Conservation (phyloP, 352 stramenopile species). For the Phytophthora ohioensis region DNA sequence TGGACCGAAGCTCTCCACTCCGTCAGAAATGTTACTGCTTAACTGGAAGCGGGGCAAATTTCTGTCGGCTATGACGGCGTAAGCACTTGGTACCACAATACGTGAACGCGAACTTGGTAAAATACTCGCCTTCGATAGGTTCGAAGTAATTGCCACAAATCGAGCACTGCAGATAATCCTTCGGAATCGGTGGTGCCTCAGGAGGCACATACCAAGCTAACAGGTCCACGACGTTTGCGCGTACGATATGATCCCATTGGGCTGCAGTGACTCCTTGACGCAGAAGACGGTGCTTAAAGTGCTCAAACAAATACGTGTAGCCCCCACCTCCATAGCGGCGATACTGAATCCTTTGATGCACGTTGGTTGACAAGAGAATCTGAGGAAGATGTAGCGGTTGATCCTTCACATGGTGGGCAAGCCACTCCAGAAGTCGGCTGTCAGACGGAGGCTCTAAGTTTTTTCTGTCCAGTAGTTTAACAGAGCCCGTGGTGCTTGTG, state of each 20-base stretch:
- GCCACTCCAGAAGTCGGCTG: slow-evolving; percentile 47
- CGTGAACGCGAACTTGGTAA: slow-evolving; percentile 85
- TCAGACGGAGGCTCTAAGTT: slow-evolving; percentile 50
- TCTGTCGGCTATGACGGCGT: slow-evolving; percentile 69
- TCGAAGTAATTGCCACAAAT: slow-evolving; percentile 82
- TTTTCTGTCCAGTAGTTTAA: not conserved
- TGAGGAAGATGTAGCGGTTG: slow-evolving; percentile 37
- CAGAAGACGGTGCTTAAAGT: slow-evolving; percentile 57
- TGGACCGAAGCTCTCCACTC: not conserved
- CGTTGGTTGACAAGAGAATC: slow-evolving; percentile 70
- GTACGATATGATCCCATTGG: slow-evolving; percentile 58
- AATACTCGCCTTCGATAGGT: slow-evolving; percentile 88
- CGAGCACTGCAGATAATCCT: slow-evolving; percentile 79
- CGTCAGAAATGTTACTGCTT: slow-evolving; percentile 7
- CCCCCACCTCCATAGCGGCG: slow-evolving; percentile 72
- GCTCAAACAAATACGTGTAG: slow-evolving; percentile 64
- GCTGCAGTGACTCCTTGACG: slow-evolving; percentile 38
- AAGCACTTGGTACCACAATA: slow-evolving; percentile 90
- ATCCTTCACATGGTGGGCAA: slow-evolving; percentile 44
- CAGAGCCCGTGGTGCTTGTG: not conserved
- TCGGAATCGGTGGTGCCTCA: slow-evolving; percentile 60
- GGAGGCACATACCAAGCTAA: slow-evolving; percentile 74
- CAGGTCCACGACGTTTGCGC: slow-evolving; percentile 53
- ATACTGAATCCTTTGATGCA: slow-evolving; percentile 78
- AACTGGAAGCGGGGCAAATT: slow-evolving; percentile 45